Evolutionary conservation across 2,329 filamentous ascomycete genomes (phyloP), one percentile per base, ranked within the genome.

Genomic region (Calycina herbarum): DNA sequence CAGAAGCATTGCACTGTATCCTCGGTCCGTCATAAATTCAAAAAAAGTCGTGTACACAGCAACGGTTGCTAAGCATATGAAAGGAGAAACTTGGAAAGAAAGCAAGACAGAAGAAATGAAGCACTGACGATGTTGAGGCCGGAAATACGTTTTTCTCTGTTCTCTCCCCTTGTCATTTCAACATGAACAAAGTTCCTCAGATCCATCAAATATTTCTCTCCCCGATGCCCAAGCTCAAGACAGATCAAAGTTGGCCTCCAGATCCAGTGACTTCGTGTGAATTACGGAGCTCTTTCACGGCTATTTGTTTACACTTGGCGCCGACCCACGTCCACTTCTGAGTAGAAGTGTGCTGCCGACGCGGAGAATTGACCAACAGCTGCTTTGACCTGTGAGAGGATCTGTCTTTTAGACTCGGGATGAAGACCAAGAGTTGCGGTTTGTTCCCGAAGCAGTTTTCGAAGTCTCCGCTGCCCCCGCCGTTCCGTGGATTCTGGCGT

Each of bases 21-120:
- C 33, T 31, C 56, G 33, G 62, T 42, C 48, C 40, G n/a, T 31
- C 35, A 40, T 20, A n/a, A 17, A n/a, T 38, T 29, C 24, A 6
- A 27, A n/a, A 24, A 57, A 24, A 35, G 11, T 62, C 60, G n/a
- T 51, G 31, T 20, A 20, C 63, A 40, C 48, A 64, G 63, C 63
- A 64, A 64, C 63, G 24, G 56, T 64, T 51, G 40, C 40, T 59
- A 27, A 17, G 31, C 31, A 33, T 33, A 33, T 57, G 27, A 57
- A 31, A 57, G 27, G 15, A 27, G 15, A 33, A 57, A 31, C 1
- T n/a, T 33, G 13, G 13, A 20, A 33, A 35, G 24, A 57, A n/a
- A 2, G 33, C 11, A 31, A 27, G 56, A 35, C 4, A 29, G 27
- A 20, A 51, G 24, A 11, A 51, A 3, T 51, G 45, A 11, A 57